Conservation (phyloP, 179 eudicot genomes). For the Sideroxylon spinosum region DNA sequence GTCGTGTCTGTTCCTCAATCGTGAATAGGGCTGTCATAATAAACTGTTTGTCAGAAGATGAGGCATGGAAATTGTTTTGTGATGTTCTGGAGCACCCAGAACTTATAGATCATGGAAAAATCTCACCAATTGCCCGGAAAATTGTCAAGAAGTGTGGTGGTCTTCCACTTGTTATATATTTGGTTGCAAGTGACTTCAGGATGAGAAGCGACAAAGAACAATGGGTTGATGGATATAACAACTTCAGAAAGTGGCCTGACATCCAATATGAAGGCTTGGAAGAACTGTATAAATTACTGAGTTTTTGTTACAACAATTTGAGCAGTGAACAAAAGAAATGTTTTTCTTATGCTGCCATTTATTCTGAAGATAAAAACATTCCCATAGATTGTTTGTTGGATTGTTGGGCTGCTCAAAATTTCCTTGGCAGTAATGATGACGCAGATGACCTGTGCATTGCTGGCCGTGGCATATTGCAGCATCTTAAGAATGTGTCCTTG, state of each 20-base stretch:
- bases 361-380: conserved; percentile 19
- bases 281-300: conserved; percentile 10
- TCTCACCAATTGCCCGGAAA: background rate
- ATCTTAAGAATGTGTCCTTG: background rate
- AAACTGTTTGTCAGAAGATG: background rate
- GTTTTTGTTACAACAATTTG: conserved; percentile 13
- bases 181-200: conserved; percentile 12
- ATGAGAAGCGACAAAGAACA: background rate
- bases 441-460: background rate
- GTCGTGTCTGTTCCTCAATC: background rate
- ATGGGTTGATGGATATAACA: conserved; percentile 17
- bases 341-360: conserved; percentile 14
- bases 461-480: background rate
- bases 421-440: background rate
- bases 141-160: conserved; percentile 12
- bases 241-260: conserved; percentile 1
- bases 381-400: conserved; percentile 6
- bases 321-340: conserved; percentile 1
- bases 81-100: background rate
- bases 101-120: background rate
- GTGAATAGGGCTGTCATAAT: conserved; percentile 6
- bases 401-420: conserved; percentile 17
- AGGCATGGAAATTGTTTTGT: conserved; percentile 18
- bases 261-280: conserved; percentile 7
- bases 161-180: conserved; percentile 13